Percentiles rank a stretch among this genome's conserved stretches.
phyloP scores from a whole-genome alignment of 768 basidiomycete species.

The Suillus subluteus region DNA sequence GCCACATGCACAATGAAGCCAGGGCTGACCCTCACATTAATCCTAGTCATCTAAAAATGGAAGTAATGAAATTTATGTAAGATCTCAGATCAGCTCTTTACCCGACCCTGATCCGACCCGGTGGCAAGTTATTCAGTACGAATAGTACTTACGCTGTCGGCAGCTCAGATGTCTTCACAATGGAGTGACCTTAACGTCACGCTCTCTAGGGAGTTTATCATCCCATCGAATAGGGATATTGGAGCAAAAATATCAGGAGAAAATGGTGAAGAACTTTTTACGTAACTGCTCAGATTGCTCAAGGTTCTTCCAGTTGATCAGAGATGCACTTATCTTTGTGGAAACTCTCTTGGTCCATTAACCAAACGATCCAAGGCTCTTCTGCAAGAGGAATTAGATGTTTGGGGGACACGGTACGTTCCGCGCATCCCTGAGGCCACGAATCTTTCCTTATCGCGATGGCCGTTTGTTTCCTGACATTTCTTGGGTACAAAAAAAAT shows the following conservation, averaged over 20 bases:
- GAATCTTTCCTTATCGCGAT: conserved; percentile 15
- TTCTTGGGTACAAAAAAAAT: conserved; percentile 12
- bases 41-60: conserved; percentile 16
- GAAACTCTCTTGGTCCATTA: conserved; percentile 90
- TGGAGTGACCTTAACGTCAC: conserved; percentile 28
- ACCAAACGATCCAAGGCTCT: conserved; percentile 73
- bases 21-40: conserved; percentile 8
- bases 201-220: conserved; percentile 56
- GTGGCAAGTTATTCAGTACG: background rate
- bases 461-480: conserved; percentile 16
- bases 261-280: conserved; percentile 40
- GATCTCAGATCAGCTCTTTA: conserved; percentile 22
- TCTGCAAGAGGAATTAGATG: conserved; percentile 79
- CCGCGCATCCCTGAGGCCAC: background rate
- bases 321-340: conserved; percentile 85
- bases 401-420: conserved; percentile 76
- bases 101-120: background rate
- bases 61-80: conserved; percentile 16
- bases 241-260: conserved; percentile 43
- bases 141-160: background rate
- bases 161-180: conserved; percentile 20
- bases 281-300: conserved; percentile 4
- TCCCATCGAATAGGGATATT: conserved; percentile 58
- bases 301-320: conserved; percentile 41
- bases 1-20: background rate